Evolutionary conservation across 73 alveolate genomes (phyloP), one percentile per base, ranked within the genome.

Genomic region (Halteria grandinella): DNA sequence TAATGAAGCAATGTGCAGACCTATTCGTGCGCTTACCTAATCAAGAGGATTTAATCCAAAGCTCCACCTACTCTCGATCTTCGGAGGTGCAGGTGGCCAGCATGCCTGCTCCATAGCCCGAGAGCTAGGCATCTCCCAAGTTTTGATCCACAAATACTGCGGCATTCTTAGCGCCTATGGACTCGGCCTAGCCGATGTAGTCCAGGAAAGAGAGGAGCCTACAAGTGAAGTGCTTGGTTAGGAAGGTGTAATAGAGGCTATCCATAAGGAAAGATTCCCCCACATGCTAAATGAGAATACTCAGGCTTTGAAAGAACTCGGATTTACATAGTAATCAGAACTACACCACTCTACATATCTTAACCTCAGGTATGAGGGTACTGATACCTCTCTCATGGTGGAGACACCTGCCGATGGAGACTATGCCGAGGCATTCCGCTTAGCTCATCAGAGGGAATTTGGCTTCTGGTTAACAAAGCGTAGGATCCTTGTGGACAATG

Each of bases 81-180:
- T 88, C 86, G 98, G 98, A 28, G 97, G 97, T 17, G 98, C 98
- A 31, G 98, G 97, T 32, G 97, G 96, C 24, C 86, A 94, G 39
- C 98, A 94, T 92, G 97, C 93, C 12, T 88, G 97, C 47, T 79
- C 95, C 14, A 71, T 94, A 31, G 98, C 98, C 5, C 64, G 80
- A 32, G 49, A 60, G 23, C 85, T 94, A 17, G 97, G 95, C 8
- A 7, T 44, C 7, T 31, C 64, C 81, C 73, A 63, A 33, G 80
- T 94, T 12, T 44, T 85, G 18, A 90, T 94, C 29, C 95, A 88
- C 58, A 89, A 86, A 74, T 88, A 89, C 72, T 78, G 93, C 25
- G 96, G 96, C 11, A 78, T 89, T 28, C 75, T 89, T 0, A 66
- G 90, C 39, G 97, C 97, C 4, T 89, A 78, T 55, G 97, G 97